Evolutionary conservation across 2,329 filamentous ascomycete species (phyloP), one percentile per base, ranked within the genome.

Genomic region (Diaporthe amygdali): DNA sequence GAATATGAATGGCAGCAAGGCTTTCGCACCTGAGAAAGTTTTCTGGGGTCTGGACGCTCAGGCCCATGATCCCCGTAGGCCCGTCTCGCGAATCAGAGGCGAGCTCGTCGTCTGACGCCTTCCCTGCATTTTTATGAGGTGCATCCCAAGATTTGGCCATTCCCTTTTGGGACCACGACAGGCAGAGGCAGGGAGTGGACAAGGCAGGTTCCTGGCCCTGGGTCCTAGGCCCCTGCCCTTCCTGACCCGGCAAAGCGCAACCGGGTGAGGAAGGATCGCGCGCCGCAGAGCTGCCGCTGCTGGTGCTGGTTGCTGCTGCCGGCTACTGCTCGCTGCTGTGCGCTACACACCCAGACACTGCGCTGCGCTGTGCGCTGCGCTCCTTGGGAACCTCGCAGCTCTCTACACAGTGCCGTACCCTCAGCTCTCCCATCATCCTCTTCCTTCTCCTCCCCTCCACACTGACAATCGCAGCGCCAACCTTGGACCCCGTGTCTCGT

Each of bases 381-480:
- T 54, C 14, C 64, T 67, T 67, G 64, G 64, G 64, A 68, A 47
- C 64, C 51, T 68, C 64, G 64, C 37, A 59, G 66, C 52, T 59
- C 63, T 37, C 56, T 64, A 49, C 44, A 64, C 59, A 64, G 56
- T 20, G 34, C 41, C 6, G 59, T 49, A 46, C 51, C 30, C 52
- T 59, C 66, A 55, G 66, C 44, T 56, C 66, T 46, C 41, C 52
- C 52, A 39, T 44, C 52, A 55, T 68, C 52, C 32, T 54, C 52
- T 22, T 54, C 59, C 59, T 61, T 17, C 63, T 68, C 39, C 59
- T 52, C 49, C 70, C 61, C 66, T 69, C 69, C 52, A 61, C 71
- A 73, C 69, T 55, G 46, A 73, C 69, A 71, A 71, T 71, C 69
- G 59, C 72, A 69, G 74, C 72, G 73, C 68, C 66, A 68, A 56